Evolutionary conservation across 345 rosid species (phyloP), one percentile per base, ranked within the genome.

Genomic region (Excoecaria cochinchinensis): DNA sequence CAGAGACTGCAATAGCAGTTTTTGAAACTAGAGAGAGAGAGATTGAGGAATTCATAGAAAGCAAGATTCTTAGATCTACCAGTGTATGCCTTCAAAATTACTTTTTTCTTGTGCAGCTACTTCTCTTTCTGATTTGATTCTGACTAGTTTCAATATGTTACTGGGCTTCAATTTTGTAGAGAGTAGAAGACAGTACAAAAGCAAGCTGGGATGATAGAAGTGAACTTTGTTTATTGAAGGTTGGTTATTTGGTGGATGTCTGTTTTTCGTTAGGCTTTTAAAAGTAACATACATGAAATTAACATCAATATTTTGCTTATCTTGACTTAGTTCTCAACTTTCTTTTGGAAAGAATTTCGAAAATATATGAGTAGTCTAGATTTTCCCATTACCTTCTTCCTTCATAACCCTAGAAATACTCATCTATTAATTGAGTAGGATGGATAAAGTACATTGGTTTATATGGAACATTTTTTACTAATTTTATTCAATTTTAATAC

Each of bases 21-120:
- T 95, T 93, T 75, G 99, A 95, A 80, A 95, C 99, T 64, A 91
- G 99, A 83, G 98, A 93, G 84, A 85, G 78, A 31, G 98, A 95
- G 82, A 85, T 95, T 73, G 88, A 85, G 71, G 94, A 91, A 72
- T 93, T 89, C 74, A 87, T 95, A 72, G 86, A 72, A 81, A 86
- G 76, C 94, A 87, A 91, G 77, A 95, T 95, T 81, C 87, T 95
- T 65, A 77, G 80, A 19, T 62, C 83, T 78, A 74, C 75, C 76
- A 86, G 81, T 86, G 98, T 91, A 92, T 77, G 91, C 70, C 53
- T 71, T 71, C 24, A 69, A 66, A 74, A 73, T 70, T 78, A 70
- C 70, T 78, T 66, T 79, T 16, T 72, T 51, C 66, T 75, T 79
- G 61, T 73, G 77, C 76, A 36, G 70, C 65, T 60, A 39, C 70